Percentiles rank a stretch among this genome's conserved stretches.
Conservation (phyloP, 768 basidiomycete genomes). For the Amanita brunnescens region DNA sequence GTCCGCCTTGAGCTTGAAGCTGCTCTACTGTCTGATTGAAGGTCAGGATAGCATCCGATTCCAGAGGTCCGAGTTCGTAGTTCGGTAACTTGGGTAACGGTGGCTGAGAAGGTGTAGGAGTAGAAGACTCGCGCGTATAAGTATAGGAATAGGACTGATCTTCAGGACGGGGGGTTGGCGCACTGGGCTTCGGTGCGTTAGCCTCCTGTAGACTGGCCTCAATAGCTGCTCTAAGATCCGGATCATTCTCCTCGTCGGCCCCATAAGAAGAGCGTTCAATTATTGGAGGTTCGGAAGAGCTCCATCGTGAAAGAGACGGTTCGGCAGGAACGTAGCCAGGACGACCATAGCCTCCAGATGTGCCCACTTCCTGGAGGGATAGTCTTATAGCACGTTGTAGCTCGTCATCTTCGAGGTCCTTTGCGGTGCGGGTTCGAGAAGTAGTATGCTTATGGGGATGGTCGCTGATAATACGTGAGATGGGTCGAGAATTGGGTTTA, state of each 20-base stretch:
- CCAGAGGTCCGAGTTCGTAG: constrained; percentile 75
- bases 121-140: constrained; percentile 39
- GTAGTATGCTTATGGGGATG: constrained; percentile 34
- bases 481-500: background rate
- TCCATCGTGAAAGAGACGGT: constrained; percentile 44
- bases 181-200: constrained; percentile 68
- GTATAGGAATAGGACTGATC: constrained; percentile 26
- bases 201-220: constrained; percentile 91
- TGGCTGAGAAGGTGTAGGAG: constrained; percentile 30
- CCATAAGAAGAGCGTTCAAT: constrained; percentile 43
- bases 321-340: constrained; percentile 67
- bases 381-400: constrained; percentile 90
- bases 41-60: constrained; percentile 79
- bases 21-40: constrained; percentile 90
- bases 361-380: constrained; percentile 70
- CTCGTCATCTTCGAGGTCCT: constrained; percentile 73
- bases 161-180: constrained; percentile 51
- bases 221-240: constrained; percentile 87
- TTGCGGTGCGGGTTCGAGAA: constrained; percentile 45
- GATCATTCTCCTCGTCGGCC: constrained; percentile 72
- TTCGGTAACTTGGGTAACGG: constrained; percentile 50
- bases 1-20: constrained; percentile 66
- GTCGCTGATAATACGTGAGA: constrained; percentile 6
- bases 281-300: constrained; percentile 63
- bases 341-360: constrained; percentile 36